Percentiles rank a stretch among this genome's conserved stretches.
Conservation (phyloP, 345 rosid genomes). For the Clausena lansium region DNA sequence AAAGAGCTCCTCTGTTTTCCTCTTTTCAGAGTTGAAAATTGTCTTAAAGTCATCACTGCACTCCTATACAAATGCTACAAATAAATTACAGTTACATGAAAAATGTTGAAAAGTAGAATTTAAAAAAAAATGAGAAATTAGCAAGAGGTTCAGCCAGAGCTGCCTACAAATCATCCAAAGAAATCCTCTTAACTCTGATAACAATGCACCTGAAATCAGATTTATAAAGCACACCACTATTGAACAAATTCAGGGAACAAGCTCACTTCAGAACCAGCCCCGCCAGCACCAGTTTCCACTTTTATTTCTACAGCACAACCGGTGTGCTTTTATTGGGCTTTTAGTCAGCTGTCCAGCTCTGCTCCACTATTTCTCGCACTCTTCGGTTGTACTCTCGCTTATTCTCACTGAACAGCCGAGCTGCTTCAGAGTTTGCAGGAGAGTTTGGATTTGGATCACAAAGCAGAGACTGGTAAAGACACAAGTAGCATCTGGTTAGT, state of each 20-base stretch:
- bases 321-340: not conserved
- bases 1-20: not conserved
- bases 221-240: constrained; percentile 3
- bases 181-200: not conserved
- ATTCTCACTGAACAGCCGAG: constrained; percentile 74
- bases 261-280: not conserved
- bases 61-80: constrained; percentile 23
- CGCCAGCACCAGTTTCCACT: not conserved
- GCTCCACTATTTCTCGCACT: constrained; percentile 73
- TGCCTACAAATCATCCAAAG: constrained; percentile 19
- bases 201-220: constrained; percentile 20
- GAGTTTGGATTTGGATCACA: constrained; percentile 87
- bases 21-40: not conserved
- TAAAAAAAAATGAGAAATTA: not conserved
- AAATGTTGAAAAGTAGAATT: not conserved
- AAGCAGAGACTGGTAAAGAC: constrained; percentile 53
- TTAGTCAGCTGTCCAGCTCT: constrained; percentile 79
- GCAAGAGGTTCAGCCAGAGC: constrained; percentile 3
- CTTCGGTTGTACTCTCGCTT: constrained; percentile 75
- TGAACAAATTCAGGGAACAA: not conserved
- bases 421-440: constrained; percentile 89
- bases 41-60: not conserved
- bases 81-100: not conserved
- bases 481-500: not conserved
- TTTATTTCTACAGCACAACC: constrained; percentile 16